Conservation (phyloP, 768 basidiomycete genomes). For the Cystobasidium tubakii region DNA sequence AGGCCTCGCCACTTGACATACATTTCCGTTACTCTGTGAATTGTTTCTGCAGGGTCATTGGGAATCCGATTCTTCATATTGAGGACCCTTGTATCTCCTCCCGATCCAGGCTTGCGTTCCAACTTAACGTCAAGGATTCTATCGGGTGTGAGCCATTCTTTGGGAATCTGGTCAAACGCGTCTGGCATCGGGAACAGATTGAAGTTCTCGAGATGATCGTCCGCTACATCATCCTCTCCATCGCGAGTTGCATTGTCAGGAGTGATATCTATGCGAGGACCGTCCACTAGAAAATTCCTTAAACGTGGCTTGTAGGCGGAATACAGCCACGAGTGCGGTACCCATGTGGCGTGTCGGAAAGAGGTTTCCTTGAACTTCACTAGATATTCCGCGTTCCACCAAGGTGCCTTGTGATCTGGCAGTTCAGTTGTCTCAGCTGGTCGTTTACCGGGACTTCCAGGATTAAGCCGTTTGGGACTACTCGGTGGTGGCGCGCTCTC, state of each 20-base stretch:
- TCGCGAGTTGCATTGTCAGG: slow-evolving; percentile 24
- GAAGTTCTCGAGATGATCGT: slow-evolving; percentile 34
- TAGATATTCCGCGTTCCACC: slow-evolving; percentile 42
- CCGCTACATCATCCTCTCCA: slow-evolving; percentile 41
- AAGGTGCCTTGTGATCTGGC: slow-evolving; percentile 40
- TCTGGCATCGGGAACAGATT: slow-evolving; percentile 20
- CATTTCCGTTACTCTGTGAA: slow-evolving; percentile 65
- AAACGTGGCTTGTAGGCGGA: slow-evolving; percentile 36
- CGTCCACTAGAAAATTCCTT: slow-evolving; percentile 41
- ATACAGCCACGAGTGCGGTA: slow-evolving; percentile 43
- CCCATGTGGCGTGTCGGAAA: slow-evolving; percentile 43
- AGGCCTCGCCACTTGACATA: slow-evolving; percentile 92
- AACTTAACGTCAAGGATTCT: slow-evolving; percentile 71
- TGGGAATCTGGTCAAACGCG: slow-evolving; percentile 51
- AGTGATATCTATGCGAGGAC: slow-evolving; percentile 40
- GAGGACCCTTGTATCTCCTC: slow-evolving; percentile 51
- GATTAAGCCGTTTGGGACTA: not conserved
- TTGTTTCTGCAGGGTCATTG: slow-evolving; percentile 59
- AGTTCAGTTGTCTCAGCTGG: not conserved
- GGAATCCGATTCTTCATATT: slow-evolving; percentile 65
- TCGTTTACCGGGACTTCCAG: not conserved
- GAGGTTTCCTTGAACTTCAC: slow-evolving; percentile 44
- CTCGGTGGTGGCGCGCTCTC: not conserved
- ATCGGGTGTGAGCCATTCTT: slow-evolving; percentile 80
- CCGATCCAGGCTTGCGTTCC: slow-evolving; percentile 46